Base-by-base conservation (phyloP, 179 eudicot species). In the Patellifolia procumbens region DNA sequence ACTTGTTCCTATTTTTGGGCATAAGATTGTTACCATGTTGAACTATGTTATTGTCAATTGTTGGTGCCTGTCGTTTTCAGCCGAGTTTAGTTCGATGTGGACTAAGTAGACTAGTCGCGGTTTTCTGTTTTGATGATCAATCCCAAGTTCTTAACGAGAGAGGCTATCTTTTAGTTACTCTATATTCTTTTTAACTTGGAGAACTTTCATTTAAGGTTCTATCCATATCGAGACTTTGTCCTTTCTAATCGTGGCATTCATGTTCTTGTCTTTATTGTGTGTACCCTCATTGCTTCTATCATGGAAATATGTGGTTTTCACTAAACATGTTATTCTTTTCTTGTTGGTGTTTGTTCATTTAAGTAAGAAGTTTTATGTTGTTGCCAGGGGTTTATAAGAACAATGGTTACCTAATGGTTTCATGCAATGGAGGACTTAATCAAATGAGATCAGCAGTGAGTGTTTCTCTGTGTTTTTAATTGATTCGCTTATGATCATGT, bases 371-470 rank as follows among this genome's bases (percentile, higher is more conserved):
- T 75, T 62, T 32, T 58, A 32, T 75, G 49, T 81, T 72, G 28
- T 60, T 76, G n/a, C 65, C 85, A 86, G 88, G 88, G 73, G 86
- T 86, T 59, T 86, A 86, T 71, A 86, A 83, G 76, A 86, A 86
- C 78, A 83, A 86, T 83, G 88, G 88, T 65, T 86, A 86, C 72
- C 78, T 86, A 16, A 76, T 86, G 84, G 86, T 86, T 76, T 86
- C 88, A 3, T 86, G 88, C 85, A 86, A 86, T 74, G 88, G 88
- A 78, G 88, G 88, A 64, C 88, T 86, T 65, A 86, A 86, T 78
- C 88, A 86, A 73, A 86, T 86, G 88, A 79, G 86, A 76, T 83
- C 86, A 64, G 86, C 85, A 11, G 86, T 86, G 80, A 81, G 86
- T 86, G 46, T 31, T 74, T 46, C 12, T 22, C 39, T 24, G 31